Percentiles rank a stretch among this genome's conserved stretches.
Evolutionary conservation across 257 asterid species (phyloP).

Genomic region (Nicotiana undulata): DNA sequence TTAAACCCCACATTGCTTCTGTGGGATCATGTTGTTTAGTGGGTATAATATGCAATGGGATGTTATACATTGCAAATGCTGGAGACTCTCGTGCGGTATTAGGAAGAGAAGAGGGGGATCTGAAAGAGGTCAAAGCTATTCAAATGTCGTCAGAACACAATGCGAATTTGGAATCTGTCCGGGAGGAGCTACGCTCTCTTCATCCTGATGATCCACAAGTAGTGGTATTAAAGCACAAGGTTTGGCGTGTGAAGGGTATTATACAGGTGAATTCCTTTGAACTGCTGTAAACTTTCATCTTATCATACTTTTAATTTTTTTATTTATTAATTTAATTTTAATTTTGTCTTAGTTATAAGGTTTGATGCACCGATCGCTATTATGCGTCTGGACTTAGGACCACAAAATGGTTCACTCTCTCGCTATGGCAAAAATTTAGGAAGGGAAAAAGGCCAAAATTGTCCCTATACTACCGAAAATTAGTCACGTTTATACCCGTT

Average conservation of each 20-base stretch:
- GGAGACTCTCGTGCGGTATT: slow-evolving; percentile 89
- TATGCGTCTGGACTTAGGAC: background rate
- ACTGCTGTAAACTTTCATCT: background rate
- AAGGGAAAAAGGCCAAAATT: too few species aligned
- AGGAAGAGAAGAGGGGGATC: slow-evolving; percentile 61
- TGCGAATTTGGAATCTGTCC: slow-evolving; percentile 60
- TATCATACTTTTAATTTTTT: background rate
- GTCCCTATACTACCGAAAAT: too few species aligned
- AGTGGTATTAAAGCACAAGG: slow-evolving; percentile 73
- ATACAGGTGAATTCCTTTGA: slow-evolving; percentile 49
- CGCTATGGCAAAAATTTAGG: background rate
- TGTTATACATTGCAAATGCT: slow-evolving; percentile 62
- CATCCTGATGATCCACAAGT: slow-evolving; percentile 85
- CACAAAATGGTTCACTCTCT: background rate
- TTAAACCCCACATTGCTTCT: slow-evolving; percentile 24
- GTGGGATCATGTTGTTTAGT: slow-evolving; percentile 35
- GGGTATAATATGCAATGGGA: slow-evolving; percentile 64
- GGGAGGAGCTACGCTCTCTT: slow-evolving; percentile 59
- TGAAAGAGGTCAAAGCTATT: slow-evolving; percentile 61
- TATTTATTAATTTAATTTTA: too few species aligned
- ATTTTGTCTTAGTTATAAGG: background rate
- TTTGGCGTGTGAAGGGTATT: slow-evolving; percentile 88
- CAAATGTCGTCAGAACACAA: slow-evolving; percentile 80
- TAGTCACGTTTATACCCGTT: too few species aligned
- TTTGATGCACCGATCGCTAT: background rate